Evolutionary conservation across 805 yeast genomes (phyloP).

Genomic region (Candida lessepsii): DNA sequence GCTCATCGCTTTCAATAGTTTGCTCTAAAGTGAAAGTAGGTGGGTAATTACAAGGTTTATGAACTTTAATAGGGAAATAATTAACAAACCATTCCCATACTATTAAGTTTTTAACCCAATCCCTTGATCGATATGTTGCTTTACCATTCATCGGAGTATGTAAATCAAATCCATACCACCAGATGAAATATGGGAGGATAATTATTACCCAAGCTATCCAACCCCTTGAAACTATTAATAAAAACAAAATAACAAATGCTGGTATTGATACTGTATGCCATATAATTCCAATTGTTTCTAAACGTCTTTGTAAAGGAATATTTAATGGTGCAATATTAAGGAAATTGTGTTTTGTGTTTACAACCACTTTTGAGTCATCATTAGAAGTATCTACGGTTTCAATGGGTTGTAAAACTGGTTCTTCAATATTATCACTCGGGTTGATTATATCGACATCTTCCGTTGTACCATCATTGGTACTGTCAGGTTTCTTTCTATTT

Average conservation of each 20-base stretch:
- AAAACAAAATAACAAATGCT: constrained; percentile 50
- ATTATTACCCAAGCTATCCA: constrained; percentile 71
- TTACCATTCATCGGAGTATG: constrained; percentile 76
- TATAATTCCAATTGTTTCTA: constrained; percentile 66
- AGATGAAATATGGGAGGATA: constrained; percentile 56
- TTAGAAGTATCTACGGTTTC: not conserved
- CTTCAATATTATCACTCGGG: not conserved
- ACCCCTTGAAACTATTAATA: constrained; percentile 44
- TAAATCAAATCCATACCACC: constrained; percentile 55
- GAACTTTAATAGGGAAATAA: constrained; percentile 77
- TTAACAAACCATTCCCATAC: constrained; percentile 72
- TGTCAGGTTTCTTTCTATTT: not conserved
- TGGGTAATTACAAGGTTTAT: constrained; percentile 63
- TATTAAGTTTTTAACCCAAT: constrained; percentile 51
- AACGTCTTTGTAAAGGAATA: constrained; percentile 55
- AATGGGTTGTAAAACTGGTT: not conserved
- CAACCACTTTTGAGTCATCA: constrained; percentile 3
- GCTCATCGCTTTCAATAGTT: constrained; percentile 22
- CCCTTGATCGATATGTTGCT: constrained; percentile 55
- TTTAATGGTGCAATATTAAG: constrained; percentile 52
- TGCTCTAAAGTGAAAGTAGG: constrained; percentile 62
- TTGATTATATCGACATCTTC: not conserved
- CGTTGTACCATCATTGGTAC: not conserved
- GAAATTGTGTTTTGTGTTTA: constrained; percentile 11
- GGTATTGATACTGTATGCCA: constrained; percentile 77